Evolutionary conservation across 371 early-diverging fungal genomes (phyloP), one percentile per base, ranked within the genome.

Genomic region (Mortierella sp.): DNA sequence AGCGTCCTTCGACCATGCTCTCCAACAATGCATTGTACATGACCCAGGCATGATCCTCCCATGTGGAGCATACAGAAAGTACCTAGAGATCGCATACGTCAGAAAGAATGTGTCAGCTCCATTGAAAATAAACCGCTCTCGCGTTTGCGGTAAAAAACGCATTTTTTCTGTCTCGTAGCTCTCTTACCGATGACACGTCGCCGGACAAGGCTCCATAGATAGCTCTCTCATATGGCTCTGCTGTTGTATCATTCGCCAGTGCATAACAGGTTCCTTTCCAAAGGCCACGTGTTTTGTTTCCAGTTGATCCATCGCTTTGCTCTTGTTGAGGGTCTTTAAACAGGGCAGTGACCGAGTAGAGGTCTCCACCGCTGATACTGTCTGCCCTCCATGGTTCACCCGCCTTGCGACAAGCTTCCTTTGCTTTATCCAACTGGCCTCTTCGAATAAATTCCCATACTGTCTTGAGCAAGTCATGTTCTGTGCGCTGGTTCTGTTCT

Each of bases 31-130:
- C 80, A 47, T 79, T 79, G 46, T 72, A 79, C 18, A 59, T 72
- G 1, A 45, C 80, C 80, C 80, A 79, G 15, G 80, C 73, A 68
- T 79, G 80, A 45, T 79, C 80, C 23, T 73, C 80, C 80, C 80
- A 79, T 47, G 63, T 73, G 23, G 70, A 56, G 23, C 80, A 79
- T 7, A 79, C 73, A 44, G 80, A 70, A 7, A 70, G 56, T 25
- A 79, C 80, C 76, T 75, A 66, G 11, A 30, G 16, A 11, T 23
- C 9, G 37, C 9, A 9, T n/a, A 37, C 9, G 37, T 37, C 3
- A 37, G 9, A 37, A 37, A 37, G 37, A 37, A 9, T 37, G 5
- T 9, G 9, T 37, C 9, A 37, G 37, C 9, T 9, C 9, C 37
- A 37, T n/a, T n/a, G n/a, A n/a, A n/a, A n/a, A n/a, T n/a, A n/a